Evolutionary conservation across 495 filamentous ascomycete species (phyloP).

Genomic region (Tuber melanosporum): DNA sequence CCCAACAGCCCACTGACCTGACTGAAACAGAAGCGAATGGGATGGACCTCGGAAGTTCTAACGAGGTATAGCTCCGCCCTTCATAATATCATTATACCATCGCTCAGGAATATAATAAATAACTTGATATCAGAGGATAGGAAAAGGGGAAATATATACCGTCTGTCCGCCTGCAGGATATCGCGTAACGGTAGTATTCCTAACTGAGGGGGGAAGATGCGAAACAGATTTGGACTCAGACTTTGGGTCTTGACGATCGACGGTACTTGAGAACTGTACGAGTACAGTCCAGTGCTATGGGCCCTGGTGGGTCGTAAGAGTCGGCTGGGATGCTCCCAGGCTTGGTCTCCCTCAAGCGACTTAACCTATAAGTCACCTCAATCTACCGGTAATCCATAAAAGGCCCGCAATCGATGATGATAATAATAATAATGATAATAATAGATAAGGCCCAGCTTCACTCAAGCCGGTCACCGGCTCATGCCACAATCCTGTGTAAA

Average conservation of each 20-base stretch:
- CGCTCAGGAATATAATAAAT: neutral
- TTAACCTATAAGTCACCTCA: neutral
- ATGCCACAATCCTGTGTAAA: no score
- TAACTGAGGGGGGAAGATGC: neutral
- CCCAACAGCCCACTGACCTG: neutral
- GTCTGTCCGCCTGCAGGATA: no score
- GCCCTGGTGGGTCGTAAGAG: neutral
- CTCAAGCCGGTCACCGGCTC: neutral
- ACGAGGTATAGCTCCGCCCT: neutral
- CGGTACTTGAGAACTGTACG: no score
- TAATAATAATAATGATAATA: neutral
- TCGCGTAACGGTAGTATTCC: neutral
- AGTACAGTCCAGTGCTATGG: neutral
- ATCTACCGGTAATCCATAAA: neutral
- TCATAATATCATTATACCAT: neutral
- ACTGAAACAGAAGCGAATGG: neutral
- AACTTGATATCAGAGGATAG: neutral
- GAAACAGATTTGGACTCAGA: slow-evolving; percentile 4
- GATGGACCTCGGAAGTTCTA: neutral
- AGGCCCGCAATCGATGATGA: neutral
- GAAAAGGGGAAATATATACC: neutral
- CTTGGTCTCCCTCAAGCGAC: neutral
- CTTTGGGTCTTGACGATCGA: neutral
- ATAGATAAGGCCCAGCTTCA: neutral
- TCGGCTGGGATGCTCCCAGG: neutral